phyloP scores from a whole-genome alignment of 495 filamentous ascomycete genomes.

The Aspergillus nanangensis region DNA sequence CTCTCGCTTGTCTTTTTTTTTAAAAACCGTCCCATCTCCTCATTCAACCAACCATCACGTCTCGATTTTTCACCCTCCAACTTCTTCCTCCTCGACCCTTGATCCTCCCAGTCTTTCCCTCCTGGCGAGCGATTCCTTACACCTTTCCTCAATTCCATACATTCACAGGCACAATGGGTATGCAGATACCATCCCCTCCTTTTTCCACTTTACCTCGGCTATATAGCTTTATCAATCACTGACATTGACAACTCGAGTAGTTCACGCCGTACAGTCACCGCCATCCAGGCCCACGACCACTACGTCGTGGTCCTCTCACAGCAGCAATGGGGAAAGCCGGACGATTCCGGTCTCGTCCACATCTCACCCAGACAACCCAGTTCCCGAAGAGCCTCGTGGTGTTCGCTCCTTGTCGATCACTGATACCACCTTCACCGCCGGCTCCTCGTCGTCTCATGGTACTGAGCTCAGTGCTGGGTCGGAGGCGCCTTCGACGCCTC shows the following conservation, averaged over 20 bases:
- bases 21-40: too few relatives aligned
- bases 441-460: conserved; percentile 30
- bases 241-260: conserved; percentile 12
- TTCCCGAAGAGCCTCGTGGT: conserved; percentile 50
- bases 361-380: conserved; percentile 53
- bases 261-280: conserved; percentile 29
- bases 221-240: not conserved
- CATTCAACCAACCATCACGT: not conserved
- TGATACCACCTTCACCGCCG: conserved; percentile 38
- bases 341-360: conserved; percentile 42
- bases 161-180: conserved; percentile 15
- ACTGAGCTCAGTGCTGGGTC: conserved; percentile 36
- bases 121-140: not conserved
- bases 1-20: not conserved
- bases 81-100: not conserved
- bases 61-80: conserved; percentile 1
- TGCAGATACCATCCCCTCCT: not conserved
- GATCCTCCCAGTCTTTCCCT: not conserved
- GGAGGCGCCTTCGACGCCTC: conserved; percentile 47
- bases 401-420: conserved; percentile 38
- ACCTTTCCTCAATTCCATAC: not conserved
- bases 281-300: conserved; percentile 25
- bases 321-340: conserved; percentile 24
- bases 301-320: conserved; percentile 19
- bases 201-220: not conserved